These are phyloP conservation scores for barley (Hordeum vulgare) DNA, from an alignment of 176 grass and related monocot genomes.

Conservation along the genomic window DNA sequence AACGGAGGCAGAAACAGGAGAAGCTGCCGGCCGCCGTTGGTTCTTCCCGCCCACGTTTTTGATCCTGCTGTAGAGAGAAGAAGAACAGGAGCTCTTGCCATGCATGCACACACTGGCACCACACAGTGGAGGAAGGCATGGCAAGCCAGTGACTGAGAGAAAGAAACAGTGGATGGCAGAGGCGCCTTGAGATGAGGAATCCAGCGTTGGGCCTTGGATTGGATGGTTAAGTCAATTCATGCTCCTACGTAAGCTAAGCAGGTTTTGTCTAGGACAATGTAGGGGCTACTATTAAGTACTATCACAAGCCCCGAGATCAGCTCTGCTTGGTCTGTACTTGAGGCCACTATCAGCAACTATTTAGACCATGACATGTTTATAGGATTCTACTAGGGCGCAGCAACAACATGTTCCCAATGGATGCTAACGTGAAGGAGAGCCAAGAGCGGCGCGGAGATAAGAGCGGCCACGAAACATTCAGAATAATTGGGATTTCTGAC, in stretches of 20 bases:
- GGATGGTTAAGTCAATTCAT: conserved; percentile 2
- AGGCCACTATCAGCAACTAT: neutral
- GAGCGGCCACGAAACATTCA: neutral
- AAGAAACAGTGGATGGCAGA: neutral
- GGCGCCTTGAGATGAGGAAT: neutral
- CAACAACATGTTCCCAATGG: neutral
- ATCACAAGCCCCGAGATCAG: conserved; percentile 2
- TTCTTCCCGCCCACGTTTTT: conserved; percentile 27
- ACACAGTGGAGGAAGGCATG: neutral
- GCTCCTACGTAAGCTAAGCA: neutral
- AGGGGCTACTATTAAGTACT: neutral
- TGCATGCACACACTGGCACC: neutral
- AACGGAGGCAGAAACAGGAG: conserved; percentile 23
- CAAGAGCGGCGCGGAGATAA: neutral
- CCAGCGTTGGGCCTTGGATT: neutral
- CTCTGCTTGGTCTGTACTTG: conserved; percentile 7
- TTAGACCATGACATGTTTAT: neutral
- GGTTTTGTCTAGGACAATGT: neutral
- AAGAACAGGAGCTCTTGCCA: neutral
- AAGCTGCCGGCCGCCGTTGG: conserved; percentile 13
- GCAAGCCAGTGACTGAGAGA: neutral
- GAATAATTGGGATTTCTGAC: conserved; percentile 35
- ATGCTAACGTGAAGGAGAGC: neutral
- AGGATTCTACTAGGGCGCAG: neutral
- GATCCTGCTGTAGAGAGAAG: neutral